Base-by-base conservation (phyloP, 495 filamentous ascomycete genomes). In the Xylaria nigripes region DNA sequence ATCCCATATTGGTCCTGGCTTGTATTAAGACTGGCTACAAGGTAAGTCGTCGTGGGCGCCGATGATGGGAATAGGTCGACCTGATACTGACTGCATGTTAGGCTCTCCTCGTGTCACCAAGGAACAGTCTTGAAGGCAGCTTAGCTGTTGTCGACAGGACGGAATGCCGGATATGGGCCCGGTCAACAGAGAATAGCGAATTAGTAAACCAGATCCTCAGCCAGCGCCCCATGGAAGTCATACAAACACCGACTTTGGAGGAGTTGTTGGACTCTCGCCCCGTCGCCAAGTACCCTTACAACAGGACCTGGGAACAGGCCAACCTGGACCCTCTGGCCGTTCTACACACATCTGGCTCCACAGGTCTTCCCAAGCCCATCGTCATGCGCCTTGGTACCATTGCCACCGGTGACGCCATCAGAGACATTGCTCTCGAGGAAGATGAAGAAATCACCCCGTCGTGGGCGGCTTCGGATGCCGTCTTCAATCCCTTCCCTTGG, bases 291-390 rank as follows among this genome's bases (percentile, higher is more conserved):
- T 56, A 40, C 64, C 67, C 70, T 12, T 76, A 74, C 60, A 57
- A 65, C 44, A 68, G 66, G 58, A 70, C 64, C 1, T 75, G 68
- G 45, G 72, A 74, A 21, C 57, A 71, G 49, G 70, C 64, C 7
- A 58, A 65, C 50, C 65, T 75, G 55, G 69, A 79, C 12, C 71
- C 70, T 0, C 59, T 71, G 2, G 44, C 76, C 10, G 61, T 80
- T 21, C 61, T 82, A 21, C 81, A 84, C 58, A 82, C 80, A 18
- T 81, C 78, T 15, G 81, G 81, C 12, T 78, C 76, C 21, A 82
- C 81, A 3, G 81, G 73, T 6, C 52, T 72, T 4, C 73, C 80
- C 0, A 83, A 81, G 60, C 76, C 75, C 2, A 69, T 84, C 5
- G 62, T 70, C 3, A 67, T 71, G 32, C 71, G 70, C 5, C 72